These are phyloP conservation scores for Neoboletus brunneissimus DNA, from an alignment of 768 basidiomycete genomes.

Conservation along the genomic window DNA sequence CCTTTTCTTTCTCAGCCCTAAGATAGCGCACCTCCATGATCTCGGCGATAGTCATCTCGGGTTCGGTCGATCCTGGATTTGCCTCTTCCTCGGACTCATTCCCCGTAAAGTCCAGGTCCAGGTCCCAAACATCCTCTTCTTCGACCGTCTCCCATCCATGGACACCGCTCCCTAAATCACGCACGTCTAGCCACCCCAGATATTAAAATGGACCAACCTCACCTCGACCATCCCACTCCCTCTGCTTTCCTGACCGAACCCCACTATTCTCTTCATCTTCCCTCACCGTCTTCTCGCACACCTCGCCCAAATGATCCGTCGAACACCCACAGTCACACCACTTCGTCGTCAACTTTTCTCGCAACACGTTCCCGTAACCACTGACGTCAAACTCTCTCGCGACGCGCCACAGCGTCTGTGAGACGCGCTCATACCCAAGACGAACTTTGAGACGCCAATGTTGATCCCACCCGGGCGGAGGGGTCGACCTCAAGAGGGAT, in stretches of 20 bases:
- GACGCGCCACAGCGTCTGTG: conserved; percentile 66
- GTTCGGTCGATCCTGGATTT: conserved; percentile 34
- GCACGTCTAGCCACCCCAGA: neutral
- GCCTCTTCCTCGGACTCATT: conserved; percentile 50
- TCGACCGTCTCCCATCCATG: conserved; percentile 73
- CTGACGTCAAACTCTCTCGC: conserved; percentile 70
- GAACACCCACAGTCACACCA: conserved; percentile 85
- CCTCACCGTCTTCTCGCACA: conserved; percentile 69
- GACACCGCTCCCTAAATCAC: conserved; percentile 49
- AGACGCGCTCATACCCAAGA: conserved; percentile 61
- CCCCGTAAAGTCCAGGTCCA: conserved; percentile 63
- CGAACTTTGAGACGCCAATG: conserved; percentile 61
- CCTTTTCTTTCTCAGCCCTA: conserved; percentile 68
- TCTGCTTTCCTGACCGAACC: conserved; percentile 59
- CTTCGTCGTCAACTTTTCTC: conserved; percentile 69
- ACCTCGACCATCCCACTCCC: conserved; percentile 77
- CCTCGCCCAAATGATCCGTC: conserved; percentile 73
- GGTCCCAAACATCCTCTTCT: conserved; percentile 76
- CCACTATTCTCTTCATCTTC: conserved; percentile 66
- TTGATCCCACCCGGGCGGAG: conserved; percentile 46
- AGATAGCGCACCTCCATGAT: conserved; percentile 74
- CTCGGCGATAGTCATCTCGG: conserved; percentile 63
- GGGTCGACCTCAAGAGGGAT: conserved; percentile 30
- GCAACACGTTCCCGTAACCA: conserved; percentile 65
- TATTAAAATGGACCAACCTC: conserved; percentile 1